A percentile compares a stretch with the other conserved stretches of the same genome.
Conservation (phyloP, 192 early-diverging fungal species). For the Backusella mclennaniae region DNA sequence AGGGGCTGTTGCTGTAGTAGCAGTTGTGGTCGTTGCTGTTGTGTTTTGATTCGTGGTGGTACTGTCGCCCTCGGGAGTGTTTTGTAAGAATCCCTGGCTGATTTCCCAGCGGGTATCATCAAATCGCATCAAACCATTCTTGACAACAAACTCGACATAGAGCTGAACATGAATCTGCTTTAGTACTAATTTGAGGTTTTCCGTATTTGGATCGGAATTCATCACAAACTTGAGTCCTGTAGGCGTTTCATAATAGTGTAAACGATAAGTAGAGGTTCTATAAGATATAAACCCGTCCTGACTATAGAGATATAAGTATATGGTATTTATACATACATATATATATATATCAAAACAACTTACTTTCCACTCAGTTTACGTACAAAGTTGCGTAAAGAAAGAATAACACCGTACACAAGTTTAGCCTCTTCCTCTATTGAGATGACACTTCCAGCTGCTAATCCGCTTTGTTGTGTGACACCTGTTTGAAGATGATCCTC, state of each 20-base stretch:
- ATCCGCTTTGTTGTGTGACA: conserved; percentile 31
- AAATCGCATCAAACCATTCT: conserved; percentile 76
- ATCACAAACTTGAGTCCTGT: conserved; percentile 88
- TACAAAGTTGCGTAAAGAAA: conserved; percentile 85
- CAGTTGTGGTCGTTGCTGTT: conserved; percentile 1
- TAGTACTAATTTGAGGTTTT: conserved; percentile 67
- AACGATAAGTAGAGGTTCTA: conserved; percentile 79
- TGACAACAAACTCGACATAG: conserved; percentile 92
- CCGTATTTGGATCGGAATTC: conserved; percentile 71
- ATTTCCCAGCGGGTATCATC: conserved; percentile 51
- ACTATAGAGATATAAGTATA: conserved; percentile 11
- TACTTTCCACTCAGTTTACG: conserved; percentile 71
- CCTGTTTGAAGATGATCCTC: conserved; percentile 23
- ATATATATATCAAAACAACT: background rate
- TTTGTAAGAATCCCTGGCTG: conserved; percentile 24
- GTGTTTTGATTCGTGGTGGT: background rate
- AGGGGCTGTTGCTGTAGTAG: background rate
- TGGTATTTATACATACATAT: too few relatives aligned
- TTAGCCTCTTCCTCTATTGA: conserved; percentile 85
- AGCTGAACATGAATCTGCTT: conserved; percentile 81
- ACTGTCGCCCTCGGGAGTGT: background rate
- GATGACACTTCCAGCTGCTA: conserved; percentile 50
- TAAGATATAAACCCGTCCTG: conserved; percentile 73
- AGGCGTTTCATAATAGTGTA: conserved; percentile 91
- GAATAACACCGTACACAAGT: conserved; percentile 95